Evolutionary conservation across 179 eudicot genomes (phyloP), one percentile per base, ranked within the genome.

Genomic region (Beta lomatogona): DNA sequence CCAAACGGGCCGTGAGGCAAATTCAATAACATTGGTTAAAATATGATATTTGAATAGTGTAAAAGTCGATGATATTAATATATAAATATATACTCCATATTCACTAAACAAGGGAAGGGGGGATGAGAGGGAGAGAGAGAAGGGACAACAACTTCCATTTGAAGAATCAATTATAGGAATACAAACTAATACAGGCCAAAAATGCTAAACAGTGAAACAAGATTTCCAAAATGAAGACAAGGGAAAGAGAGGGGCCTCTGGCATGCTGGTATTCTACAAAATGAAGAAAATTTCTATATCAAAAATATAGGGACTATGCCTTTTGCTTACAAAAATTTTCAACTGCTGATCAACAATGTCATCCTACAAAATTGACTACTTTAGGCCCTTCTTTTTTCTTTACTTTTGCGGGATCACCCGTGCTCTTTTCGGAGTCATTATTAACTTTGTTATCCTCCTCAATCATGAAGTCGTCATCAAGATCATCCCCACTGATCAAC

Each of bases 401-500:
- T 48, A 77, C 77, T 87, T 85, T 93, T 55, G 68, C 25, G 9
- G 80, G 64, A 55, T 70, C 64, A 22, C 46, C 71, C 28, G 71
- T 21, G 45, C 25, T 61, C 44, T 75, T 80, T 70, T 79, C 79
- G 63, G 77, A 59, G 79, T 79, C 81, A 14, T 83, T 81, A 45
- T 69, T 70, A 66, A 36, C 82, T 46, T 21, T 79, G 57, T 59
- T 21, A 15, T 79, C 74, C 1, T 80, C 89, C 28, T 84, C 90
- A 28, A 83, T 41, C 70, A 79, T 77, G 82, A 96, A 96, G 82
- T 96, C 99, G 60, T 96, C 99, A 63, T 94, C 99, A n/a, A 96
- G 97, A 90, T 96, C 99, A 78, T 94, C 98, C n/a, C 99, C 99
- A 5, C 97, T 90, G 22, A 65, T 22, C 41, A 96, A 82, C 82